Evolutionary conservation across 768 basidiomycete species (phyloP).

Genomic region (Rhodotorula toruloides): DNA sequence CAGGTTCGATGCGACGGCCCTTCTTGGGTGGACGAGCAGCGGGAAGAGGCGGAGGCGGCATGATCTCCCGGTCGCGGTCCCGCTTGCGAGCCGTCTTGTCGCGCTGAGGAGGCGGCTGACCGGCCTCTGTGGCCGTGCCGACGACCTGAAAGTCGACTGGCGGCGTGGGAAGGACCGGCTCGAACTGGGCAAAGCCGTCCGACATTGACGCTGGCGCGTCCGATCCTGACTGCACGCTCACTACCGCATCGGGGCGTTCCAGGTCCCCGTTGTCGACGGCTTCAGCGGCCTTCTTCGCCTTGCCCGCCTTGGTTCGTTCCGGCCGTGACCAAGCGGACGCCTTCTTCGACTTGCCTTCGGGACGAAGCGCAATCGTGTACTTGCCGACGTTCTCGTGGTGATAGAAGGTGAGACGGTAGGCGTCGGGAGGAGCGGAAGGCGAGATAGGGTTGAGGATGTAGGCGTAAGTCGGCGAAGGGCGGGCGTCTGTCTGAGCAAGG

Average conservation of each 20-base stretch:
- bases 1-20: constrained; percentile 30
- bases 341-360: not conserved
- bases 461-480: not conserved
- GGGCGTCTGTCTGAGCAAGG: constrained; percentile 1
- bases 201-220: too few species aligned
- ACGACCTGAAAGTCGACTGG: too few species aligned
- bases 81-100: too few species aligned
- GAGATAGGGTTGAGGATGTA: not conserved
- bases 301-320: not conserved
- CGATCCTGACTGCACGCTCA: too few species aligned
- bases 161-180: too few species aligned
- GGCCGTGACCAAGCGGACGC: not conserved
- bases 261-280: too few species aligned
- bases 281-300: not conserved
- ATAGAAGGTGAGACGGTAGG: constrained; percentile 5
- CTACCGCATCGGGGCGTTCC: too few species aligned
- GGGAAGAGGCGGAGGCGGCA: constrained; percentile 27
- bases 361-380: constrained; percentile 7
- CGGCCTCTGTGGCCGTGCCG: too few species aligned
- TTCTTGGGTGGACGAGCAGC: constrained; percentile 15
- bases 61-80: constrained; percentile 7
- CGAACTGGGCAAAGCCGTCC: too few species aligned
- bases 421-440: not conserved
- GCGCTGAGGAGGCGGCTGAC: too few species aligned
- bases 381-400: constrained; percentile 1